These are phyloP conservation scores for Zostera marina DNA, from an alignment of 116 monocot species.

Conservation along the genomic window DNA sequence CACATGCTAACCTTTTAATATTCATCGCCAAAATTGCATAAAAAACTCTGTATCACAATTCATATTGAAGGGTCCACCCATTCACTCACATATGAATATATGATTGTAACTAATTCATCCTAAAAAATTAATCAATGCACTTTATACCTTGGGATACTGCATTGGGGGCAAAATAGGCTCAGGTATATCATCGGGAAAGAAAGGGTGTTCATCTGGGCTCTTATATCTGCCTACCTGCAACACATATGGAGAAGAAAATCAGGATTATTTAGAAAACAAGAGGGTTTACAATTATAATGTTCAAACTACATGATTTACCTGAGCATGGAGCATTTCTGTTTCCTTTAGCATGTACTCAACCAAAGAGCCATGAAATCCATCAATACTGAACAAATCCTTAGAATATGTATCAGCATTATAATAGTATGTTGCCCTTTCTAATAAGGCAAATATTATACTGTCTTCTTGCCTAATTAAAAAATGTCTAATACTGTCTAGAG, in stretches of 20 bases:
- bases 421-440: conserved; percentile 72
- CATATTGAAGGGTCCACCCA: too few species aligned
- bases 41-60: not conserved
- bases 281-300: not conserved
- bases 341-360: conserved; percentile 19
- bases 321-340: conserved; percentile 26
- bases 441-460: conserved; percentile 78
- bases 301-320: conserved; percentile 2
- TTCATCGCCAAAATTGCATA: not conserved
- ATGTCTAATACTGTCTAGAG: conserved; percentile 61
- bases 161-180: conserved; percentile 66
- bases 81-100: too few species aligned
- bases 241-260: conserved; percentile 3
- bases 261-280: not conserved
- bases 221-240: conserved; percentile 72
- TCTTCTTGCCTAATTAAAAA: conserved; percentile 87
- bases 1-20: not conserved
- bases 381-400: conserved; percentile 37
- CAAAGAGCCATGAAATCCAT: conserved; percentile 49
- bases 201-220: conserved; percentile 95
- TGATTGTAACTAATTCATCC: not conserved
- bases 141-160: conserved; percentile 67
- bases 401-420: conserved; percentile 66
- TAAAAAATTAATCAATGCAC: not conserved
- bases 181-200: conserved; percentile 69